A percentile compares a stretch with the other conserved stretches of the same genome.
Conservation (phyloP, 768 basidiomycete genomes). For the Chlorophyllum brunneum region DNA sequence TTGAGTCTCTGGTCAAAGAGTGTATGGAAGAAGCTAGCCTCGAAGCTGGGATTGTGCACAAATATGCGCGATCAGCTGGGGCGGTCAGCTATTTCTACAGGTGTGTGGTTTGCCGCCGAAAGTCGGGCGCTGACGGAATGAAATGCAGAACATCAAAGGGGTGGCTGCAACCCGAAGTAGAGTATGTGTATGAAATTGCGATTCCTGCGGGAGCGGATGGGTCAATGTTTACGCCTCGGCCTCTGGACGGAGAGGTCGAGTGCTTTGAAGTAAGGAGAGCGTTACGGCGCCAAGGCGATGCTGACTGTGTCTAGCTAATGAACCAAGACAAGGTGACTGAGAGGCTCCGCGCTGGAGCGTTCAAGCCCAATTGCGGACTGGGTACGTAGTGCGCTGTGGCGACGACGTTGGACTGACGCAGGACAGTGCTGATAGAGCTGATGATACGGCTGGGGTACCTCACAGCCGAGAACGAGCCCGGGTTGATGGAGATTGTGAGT, state of each 20-base stretch:
- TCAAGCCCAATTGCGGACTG: constrained; percentile 91
- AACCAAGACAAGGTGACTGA: constrained; percentile 55
- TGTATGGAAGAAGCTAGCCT: constrained; percentile 92
- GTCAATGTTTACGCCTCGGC: constrained; percentile 56
- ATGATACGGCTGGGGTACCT: constrained; percentile 83
- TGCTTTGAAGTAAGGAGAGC: constrained; percentile 66
- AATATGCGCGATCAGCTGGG: constrained; percentile 58
- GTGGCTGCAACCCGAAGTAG: constrained; percentile 85
- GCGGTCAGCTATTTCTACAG: constrained; percentile 79
- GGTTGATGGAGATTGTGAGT: constrained; percentile 74
- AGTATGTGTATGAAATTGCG: constrained; percentile 79
- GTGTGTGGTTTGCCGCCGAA: constrained; percentile 28
- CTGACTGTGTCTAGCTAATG: constrained; percentile 50
- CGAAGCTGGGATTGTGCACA: constrained; percentile 55
- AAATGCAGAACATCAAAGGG: constrained; percentile 52
- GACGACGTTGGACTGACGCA: neutral
- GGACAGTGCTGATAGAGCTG: constrained; percentile 87
- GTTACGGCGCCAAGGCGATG: neutral
- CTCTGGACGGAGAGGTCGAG: constrained; percentile 92
- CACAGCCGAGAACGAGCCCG: constrained; percentile 84
- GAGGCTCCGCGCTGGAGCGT: constrained; percentile 64
- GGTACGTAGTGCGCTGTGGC: constrained; percentile 43
- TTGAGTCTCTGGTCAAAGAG: constrained; percentile 84
- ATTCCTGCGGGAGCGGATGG: constrained; percentile 53
- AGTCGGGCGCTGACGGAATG: neutral